Evolutionary conservation across 495 filamentous ascomycete genomes (phyloP).

Genomic region (Xylaria grammica): DNA sequence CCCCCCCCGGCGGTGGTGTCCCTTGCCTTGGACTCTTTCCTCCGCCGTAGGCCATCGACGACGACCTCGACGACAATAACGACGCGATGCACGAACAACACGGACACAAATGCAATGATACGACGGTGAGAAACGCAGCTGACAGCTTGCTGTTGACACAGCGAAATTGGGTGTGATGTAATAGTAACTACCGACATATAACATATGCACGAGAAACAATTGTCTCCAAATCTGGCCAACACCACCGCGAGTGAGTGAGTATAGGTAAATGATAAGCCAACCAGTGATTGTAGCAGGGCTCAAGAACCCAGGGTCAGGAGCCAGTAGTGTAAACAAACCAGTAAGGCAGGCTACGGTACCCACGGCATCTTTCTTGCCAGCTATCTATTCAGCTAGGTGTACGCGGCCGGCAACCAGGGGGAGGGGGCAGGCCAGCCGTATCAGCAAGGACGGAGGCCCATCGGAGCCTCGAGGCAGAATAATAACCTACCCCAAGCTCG

Average conservation of each 20-base stretch:
- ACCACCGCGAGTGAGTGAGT: not conserved
- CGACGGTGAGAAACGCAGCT: not conserved
- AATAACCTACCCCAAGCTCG: not conserved
- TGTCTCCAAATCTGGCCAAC: not conserved
- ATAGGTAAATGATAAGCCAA: not conserved
- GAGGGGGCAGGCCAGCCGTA: not conserved
- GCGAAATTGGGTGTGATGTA: constrained; percentile 13
- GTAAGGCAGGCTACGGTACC: not conserved
- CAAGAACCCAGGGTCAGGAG: not conserved
- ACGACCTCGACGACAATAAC: no score
- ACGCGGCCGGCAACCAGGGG: not conserved
- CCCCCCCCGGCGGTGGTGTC: not conserved
- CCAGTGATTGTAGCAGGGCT: constrained; percentile 4
- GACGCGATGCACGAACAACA: constrained; percentile 8
- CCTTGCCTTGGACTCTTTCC: not conserved
- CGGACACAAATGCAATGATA: not conserved
- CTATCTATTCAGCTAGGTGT: not conserved
- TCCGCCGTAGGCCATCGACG: no score
- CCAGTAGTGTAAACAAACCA: not conserved
- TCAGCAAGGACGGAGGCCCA: not conserved
- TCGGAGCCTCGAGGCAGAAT: not conserved
- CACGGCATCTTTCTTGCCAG: not conserved
- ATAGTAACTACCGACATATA: constrained; percentile 10
- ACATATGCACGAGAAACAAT: not conserved
- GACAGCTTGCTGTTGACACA: not conserved